These are phyloP conservation scores for Plantago ovata DNA, from an alignment of 257 asterid genomes.

Conservation along the genomic window DNA sequence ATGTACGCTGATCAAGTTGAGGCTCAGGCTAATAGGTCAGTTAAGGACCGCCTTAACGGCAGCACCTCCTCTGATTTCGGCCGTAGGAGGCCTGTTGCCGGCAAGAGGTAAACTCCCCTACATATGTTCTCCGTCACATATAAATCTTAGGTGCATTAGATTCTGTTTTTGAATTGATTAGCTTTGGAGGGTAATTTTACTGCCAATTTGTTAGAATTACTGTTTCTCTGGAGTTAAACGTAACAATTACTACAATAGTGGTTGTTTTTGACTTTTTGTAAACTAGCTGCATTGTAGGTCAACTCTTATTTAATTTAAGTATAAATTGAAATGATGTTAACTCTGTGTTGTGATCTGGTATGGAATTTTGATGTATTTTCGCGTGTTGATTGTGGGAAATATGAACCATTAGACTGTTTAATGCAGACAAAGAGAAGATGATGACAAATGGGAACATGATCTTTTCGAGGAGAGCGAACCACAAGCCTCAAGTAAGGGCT, in stretches of 20 bases:
- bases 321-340: too few relatives aligned
- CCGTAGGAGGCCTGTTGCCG: conserved; percentile 42
- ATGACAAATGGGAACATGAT: conserved; percentile 75
- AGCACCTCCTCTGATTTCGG: conserved; percentile 31
- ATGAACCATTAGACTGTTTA: conserved; percentile 7
- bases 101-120: conserved; percentile 48
- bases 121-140: too few relatives aligned
- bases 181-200: not conserved
- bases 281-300: too few relatives aligned
- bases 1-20: conserved; percentile 80
- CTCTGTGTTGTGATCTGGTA: not conserved
- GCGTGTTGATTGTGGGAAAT: conserved; percentile 6
- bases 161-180: not conserved
- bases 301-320: too few relatives aligned
- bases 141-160: not conserved
- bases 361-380: not conserved
- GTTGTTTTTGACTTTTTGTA: too few relatives aligned
- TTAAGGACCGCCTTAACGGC: conserved; percentile 60
- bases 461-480: conserved; percentile 42
- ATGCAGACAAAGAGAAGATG: conserved; percentile 71
- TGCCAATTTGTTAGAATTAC: too few relatives aligned
- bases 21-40: conserved; percentile 45
- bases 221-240: too few relatives aligned
- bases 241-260: too few relatives aligned
- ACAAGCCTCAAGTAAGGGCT: conserved; percentile 49